Conservation (phyloP, 768 basidiomycete species). For the Phlebiopsis flavidoalba region DNA sequence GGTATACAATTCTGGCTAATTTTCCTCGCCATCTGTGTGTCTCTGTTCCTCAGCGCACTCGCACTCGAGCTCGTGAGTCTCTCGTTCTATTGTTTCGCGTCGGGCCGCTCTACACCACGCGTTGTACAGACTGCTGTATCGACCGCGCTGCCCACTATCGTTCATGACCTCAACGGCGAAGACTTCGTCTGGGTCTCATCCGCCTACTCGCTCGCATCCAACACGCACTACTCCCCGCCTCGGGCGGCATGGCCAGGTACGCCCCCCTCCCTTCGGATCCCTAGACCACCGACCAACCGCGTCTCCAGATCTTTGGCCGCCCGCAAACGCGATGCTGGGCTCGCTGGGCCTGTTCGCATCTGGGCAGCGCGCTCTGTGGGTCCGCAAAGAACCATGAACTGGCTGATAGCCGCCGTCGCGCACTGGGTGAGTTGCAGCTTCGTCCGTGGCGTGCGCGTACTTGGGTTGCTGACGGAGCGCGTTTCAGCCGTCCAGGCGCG, state of each 20-base stretch:
- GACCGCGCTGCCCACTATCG: constrained; percentile 11
- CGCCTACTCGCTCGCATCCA: constrained; percentile 10
- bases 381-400: constrained; percentile 9
- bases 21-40: constrained; percentile 15
- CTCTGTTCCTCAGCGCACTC: constrained; percentile 18
- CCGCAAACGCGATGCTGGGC: not conserved
- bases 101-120: not conserved
- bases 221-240: constrained; percentile 4
- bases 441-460: not conserved
- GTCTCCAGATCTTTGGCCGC: constrained; percentile 6
- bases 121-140: constrained; percentile 1
- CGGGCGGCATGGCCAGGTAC: constrained; percentile 8
- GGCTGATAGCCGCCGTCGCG: constrained; percentile 13
- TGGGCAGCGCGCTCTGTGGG: constrained; percentile 11
- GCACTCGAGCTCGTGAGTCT: constrained; percentile 13
- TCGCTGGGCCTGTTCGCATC: constrained; percentile 2
- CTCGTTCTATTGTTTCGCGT: not conserved
- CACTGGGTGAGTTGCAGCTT: constrained; percentile 2
- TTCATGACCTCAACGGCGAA: not conserved
- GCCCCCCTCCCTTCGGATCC: not conserved
- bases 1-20: constrained; percentile 17
- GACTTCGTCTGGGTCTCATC: constrained; percentile 10
- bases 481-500: constrained; percentile 8
- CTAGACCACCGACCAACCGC: not conserved
- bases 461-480: not conserved